Evolutionary conservation across 2,329 filamentous ascomycete genomes (phyloP), one percentile per base, ranked within the genome.

Genomic region (Drechslerella coelobrocha): DNA sequence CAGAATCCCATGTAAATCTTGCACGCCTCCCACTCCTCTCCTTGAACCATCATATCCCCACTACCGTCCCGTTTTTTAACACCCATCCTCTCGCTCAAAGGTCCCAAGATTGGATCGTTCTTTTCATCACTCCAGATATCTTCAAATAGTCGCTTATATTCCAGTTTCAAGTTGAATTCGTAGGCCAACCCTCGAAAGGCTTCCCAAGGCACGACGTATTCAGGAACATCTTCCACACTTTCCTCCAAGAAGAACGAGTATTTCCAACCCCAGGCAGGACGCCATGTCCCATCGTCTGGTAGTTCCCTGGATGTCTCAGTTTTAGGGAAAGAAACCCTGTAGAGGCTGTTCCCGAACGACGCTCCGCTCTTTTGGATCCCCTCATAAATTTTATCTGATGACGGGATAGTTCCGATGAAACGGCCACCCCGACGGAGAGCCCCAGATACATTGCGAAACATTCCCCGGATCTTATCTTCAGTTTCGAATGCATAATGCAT

Each of bases 401-500:
- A 96, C n/a, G 94, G 94, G 74, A 97, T 97, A 75, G 91, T 92
- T 27, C 94, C 94, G 63, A 99, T 88, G 79, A 99, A 95, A 37
- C 92, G 87, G 0, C 94, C 94, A 23, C 94, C 94, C 78, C 97
- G 97, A 79, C 93, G 96, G 76, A 99, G 80, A 1, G 90, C 86
- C 0, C 92, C 90, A 0, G 94, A 89, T 2, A 99, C 93, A 77
- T 99, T 99, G 76, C 88, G 86, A 61, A 99, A 84, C 94, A 99
- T 97, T 73, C 86, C 90, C 47, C 91, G 86, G 1, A 93, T 91
- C 79, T 96, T 95, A 51, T 86, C 85, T 79, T 99, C 93, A 56
- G 84, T 91, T 81, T 97, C 94, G 75, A 97, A 99, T 4, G 94
- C 92, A 78, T 99, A 99, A 81, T 99, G 94, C 87, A 99, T 94